Base-by-base conservation (phyloP, 768 basidiomycete species). In the Nevesoporus exiguus region DNA sequence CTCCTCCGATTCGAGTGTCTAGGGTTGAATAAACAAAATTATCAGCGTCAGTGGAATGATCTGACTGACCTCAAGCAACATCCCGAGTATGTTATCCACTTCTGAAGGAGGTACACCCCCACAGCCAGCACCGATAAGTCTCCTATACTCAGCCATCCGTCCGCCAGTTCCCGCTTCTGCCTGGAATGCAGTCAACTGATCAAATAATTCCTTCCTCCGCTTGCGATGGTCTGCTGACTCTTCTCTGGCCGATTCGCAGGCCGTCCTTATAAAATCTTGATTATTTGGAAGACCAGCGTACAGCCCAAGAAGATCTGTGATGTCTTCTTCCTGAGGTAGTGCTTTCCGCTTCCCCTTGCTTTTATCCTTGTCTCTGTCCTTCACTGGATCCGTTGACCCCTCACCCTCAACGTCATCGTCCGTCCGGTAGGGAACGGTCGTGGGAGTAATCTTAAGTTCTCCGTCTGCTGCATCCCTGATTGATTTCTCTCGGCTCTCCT, bases 101-200 rank as follows among this genome's bases (percentile, higher is more conserved):
- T 98, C 94, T n/a, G 83, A 77, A 2, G 88, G 83, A 3, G 87
- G 81, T 29, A 94, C 80, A 0, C 91, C 89, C 22, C 93, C 93
- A 73, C 92, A 96, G 0, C 92, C 94, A 15, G 92, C 86, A 30
- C 88, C 87, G 62, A 99, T 94, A 48, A 99, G 71, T 57, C 86
- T 78, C 61, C 94, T 77, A 69, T 98, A 99, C 60, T 95, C 89
- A 5, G 81, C 78, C 85, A 98, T 95, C 57, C 86, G 79, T 37
- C 90, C 91, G 29, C 88, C 85, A 0, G 94, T 97, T 5, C 95
- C 95, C 0, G 90, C 86, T 71, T 95, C 92, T 19, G 91, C 88
- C 67, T 94, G 90, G 71, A 90, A 86, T 29, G 77, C 80, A 11
- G 89, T 89, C 59, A 91, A 77, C 54, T 83, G 82, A 46, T 88